phyloP scores from a whole-genome alignment of 2,329 filamentous ascomycete species.

The Botrytis pseudocinerea region DNA sequence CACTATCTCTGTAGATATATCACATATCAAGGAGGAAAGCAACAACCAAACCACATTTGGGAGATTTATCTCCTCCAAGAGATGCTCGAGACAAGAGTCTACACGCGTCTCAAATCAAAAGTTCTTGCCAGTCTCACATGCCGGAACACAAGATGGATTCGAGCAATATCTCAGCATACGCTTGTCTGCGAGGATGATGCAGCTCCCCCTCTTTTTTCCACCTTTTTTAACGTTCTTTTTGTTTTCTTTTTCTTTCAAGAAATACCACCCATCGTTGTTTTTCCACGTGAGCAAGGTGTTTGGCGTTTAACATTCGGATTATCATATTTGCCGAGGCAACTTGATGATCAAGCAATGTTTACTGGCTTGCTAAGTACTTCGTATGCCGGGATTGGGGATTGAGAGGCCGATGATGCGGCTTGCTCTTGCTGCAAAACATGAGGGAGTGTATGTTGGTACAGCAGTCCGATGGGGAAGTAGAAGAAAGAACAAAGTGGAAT shows the following conservation, averaged over 20 bases:
- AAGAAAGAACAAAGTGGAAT: neutral
- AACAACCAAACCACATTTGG: neutral
- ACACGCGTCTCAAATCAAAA: neutral
- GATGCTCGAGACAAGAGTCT: neutral
- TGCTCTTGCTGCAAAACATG: neutral
- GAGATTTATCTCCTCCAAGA: neutral
- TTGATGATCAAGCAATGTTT: neutral
- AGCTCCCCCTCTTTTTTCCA: neutral
- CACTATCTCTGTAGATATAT: neutral
- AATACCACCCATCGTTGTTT: constrained; percentile 17
- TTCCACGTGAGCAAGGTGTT: constrained; percentile 12
- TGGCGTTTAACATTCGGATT: constrained; percentile 8
- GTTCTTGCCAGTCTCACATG: neutral
- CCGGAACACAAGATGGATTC: neutral
- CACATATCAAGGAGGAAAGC: neutral
- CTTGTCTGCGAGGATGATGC: neutral
- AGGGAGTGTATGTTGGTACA: neutral
- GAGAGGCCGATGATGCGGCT: neutral
- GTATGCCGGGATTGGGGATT: neutral
- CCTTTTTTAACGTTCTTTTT: neutral
- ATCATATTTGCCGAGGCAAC: neutral
- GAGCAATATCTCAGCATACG: neutral
- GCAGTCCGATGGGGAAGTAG: neutral
- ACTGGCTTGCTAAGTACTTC: neutral
- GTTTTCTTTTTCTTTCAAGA: neutral